phyloP scores from a whole-genome alignment of 2,329 filamentous ascomycete genomes.

The Fusarium acutatum region DNA sequence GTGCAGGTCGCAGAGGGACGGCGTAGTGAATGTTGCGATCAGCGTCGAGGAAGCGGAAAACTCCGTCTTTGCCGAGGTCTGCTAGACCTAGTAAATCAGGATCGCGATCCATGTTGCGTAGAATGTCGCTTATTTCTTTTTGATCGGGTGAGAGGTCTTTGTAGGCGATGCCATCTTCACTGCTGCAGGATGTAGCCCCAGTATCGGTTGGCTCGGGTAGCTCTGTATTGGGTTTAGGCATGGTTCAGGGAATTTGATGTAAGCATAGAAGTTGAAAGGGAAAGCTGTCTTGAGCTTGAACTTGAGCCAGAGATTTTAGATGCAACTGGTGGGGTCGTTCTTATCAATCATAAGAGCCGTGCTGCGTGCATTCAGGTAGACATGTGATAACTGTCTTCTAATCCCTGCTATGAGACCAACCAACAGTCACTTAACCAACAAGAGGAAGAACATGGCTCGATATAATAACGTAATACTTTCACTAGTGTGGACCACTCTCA shows the following conservation, averaged over 20 bases:
- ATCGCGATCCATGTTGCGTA: neutral
- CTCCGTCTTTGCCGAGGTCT: neutral
- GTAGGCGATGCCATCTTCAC: neutral
- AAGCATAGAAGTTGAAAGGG: neutral
- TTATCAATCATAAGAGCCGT: neutral
- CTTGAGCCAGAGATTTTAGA: neutral
- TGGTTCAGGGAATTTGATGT: too few species aligned
- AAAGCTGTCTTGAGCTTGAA: rapidly evolving
- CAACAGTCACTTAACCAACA: neutral
- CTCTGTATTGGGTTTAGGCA: neutral
- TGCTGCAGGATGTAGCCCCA: neutral
- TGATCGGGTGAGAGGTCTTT: neutral
- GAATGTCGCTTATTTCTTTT: slow-evolving; percentile 2
- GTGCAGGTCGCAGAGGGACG: neutral
- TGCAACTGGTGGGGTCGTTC: rapidly evolving
- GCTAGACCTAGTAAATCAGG: neutral
- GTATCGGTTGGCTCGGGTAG: rapidly evolving
- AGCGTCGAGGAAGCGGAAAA: neutral
- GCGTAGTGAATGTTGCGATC: neutral
- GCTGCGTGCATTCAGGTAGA: neutral
- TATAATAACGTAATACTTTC: neutral
- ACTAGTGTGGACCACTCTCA: neutral
- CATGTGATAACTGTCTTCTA: neutral
- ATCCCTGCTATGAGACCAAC: neutral
- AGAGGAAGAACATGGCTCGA: rapidly evolving